Conservation (phyloP, 495 filamentous ascomycete species). For the Penicillium riverlandense region DNA sequence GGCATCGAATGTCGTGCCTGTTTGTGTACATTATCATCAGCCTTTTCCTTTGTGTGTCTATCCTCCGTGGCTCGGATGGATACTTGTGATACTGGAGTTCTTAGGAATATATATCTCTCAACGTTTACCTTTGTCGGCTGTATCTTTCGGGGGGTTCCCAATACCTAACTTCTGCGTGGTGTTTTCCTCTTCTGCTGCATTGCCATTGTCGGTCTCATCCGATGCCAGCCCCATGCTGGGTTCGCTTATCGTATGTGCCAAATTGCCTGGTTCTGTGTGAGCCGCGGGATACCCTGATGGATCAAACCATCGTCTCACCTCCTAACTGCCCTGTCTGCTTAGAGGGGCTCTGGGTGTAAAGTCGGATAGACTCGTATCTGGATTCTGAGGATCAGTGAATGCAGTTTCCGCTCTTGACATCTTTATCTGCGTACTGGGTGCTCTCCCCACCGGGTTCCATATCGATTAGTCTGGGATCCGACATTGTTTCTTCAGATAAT, state of each 20-base stretch:
- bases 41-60: conserved; percentile 18
- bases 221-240: conserved; percentile 7
- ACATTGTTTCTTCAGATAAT: conserved; percentile 11
- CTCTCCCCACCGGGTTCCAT: conserved; percentile 56
- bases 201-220: conserved; percentile 1
- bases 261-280: conserved; percentile 10
- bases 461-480: conserved; percentile 45
- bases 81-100: conserved; percentile 23
- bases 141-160: conserved; percentile 7
- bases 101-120: conserved; percentile 19
- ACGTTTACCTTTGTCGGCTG: conserved; percentile 29
- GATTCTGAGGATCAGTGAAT: background rate
- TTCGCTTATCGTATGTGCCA: conserved; percentile 26
- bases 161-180: conserved; percentile 24
- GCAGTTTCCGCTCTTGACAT: background rate
- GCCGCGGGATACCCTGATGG: background rate
- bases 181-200: conserved; percentile 16
- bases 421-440: conserved; percentile 44
- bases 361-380: conserved; percentile 56
- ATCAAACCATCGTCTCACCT: conserved; percentile 22
- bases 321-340: conserved; percentile 56
- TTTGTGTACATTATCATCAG: conserved; percentile 40
- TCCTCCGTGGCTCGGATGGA: conserved; percentile 5
- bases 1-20: conserved; percentile 25
- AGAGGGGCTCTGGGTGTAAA: conserved; percentile 36